A percentile compares a stretch with the other conserved stretches of the same genome.
These are phyloP conservation scores for Dothistroma septosporum DNA, from an alignment of 2,329 filamentous ascomycete species.

Conservation along the genomic window DNA sequence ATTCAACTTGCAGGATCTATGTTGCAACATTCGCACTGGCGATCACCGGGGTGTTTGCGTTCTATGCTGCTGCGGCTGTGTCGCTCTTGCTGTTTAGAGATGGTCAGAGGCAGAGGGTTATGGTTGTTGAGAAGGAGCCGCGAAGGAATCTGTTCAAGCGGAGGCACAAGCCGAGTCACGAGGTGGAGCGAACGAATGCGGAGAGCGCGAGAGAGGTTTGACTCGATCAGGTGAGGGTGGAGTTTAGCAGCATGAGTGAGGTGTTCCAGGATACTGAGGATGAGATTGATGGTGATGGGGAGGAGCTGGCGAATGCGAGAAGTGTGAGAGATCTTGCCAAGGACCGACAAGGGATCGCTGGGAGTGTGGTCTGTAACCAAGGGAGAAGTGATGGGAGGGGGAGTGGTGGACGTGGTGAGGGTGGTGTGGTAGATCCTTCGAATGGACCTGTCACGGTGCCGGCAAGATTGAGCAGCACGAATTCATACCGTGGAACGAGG, in stretches of 20 bases:
- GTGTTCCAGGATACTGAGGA: not conserved
- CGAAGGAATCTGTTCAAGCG: not conserved
- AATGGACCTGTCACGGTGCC: not conserved
- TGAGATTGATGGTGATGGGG: not conserved
- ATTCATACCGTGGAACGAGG: not conserved
- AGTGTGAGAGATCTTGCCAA: not conserved
- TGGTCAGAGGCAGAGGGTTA: not conserved
- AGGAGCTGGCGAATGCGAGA: not conserved
- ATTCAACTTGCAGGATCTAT: not conserved
- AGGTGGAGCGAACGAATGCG: not conserved
- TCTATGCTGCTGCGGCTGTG: not conserved
- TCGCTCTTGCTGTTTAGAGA: not conserved
- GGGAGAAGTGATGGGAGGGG: not conserved
- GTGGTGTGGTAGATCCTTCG: not conserved
- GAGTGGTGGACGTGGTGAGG: not conserved
- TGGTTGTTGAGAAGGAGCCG: not conserved
- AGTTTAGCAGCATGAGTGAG: not conserved
- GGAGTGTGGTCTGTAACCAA: not conserved
- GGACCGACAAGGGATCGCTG: not conserved
- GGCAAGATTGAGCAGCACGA: not conserved
- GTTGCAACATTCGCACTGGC: constrained; percentile 1
- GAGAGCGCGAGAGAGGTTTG: not conserved
- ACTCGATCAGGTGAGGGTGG: not conserved
- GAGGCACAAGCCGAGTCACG: not conserved
- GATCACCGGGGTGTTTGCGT: not conserved